Evolutionary conservation across 2,329 filamentous ascomycete species (phyloP).

Genomic region (Trichoderma sp.): DNA sequence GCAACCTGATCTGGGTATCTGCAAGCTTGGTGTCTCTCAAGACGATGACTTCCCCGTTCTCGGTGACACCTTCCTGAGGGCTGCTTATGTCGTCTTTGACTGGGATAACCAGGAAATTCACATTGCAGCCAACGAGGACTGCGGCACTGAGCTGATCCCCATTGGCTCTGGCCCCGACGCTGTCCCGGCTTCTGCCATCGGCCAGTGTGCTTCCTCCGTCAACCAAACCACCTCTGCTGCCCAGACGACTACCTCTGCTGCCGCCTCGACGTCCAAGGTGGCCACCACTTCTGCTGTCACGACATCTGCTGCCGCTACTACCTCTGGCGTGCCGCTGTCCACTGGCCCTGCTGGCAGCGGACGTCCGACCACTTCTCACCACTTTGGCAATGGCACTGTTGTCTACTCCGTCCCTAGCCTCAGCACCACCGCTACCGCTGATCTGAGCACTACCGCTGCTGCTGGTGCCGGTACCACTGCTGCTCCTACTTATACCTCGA

Average conservation of each 20-base stretch:
- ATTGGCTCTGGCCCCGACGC: constrained; percentile 44
- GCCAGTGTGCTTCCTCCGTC: constrained; percentile 31
- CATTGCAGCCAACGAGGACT: constrained; percentile 41
- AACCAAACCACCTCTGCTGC: constrained; percentile 26
- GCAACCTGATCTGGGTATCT: constrained; percentile 32
- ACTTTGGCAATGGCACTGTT: constrained; percentile 4
- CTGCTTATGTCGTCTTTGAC: constrained; percentile 48
- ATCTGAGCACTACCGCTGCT: constrained; percentile 18
- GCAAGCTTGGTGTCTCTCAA: constrained; percentile 49
- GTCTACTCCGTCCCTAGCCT: background rate
- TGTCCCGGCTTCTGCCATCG: constrained; percentile 33
- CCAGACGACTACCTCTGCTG: constrained; percentile 19
- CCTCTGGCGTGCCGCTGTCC: background rate
- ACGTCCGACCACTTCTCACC: background rate
- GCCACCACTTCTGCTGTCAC: constrained; percentile 9
- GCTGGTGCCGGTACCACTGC: constrained; percentile 23
- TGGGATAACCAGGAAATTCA: constrained; percentile 43
- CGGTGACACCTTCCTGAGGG: constrained; percentile 48
- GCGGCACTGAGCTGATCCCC: constrained; percentile 40
- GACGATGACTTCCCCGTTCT: constrained; percentile 44
- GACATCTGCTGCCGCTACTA: background rate
- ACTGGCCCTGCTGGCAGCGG: background rate
- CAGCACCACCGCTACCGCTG: background rate
- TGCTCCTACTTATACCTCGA: constrained; percentile 30
- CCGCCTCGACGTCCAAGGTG: constrained; percentile 24